Conservation (phyloP, 805 yeast species). For the Kuraishia piskuri region DNA sequence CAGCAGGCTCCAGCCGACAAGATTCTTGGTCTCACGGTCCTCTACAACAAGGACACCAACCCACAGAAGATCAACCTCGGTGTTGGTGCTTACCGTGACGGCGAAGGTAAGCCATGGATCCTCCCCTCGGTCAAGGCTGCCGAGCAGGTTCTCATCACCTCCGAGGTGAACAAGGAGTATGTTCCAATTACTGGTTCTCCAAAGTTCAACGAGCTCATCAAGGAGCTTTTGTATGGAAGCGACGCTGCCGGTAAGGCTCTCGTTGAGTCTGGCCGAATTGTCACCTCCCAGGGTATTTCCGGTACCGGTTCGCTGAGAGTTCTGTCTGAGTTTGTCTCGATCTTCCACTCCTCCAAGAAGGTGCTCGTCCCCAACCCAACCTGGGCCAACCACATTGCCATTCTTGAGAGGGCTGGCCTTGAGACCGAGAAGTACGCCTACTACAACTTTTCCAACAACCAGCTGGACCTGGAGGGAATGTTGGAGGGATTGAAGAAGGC, state of each 20-base stretch:
- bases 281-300: constrained; percentile 81
- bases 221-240: constrained; percentile 63
- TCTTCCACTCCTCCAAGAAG: constrained; percentile 46
- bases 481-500: constrained; percentile 47
- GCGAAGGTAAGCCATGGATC: constrained; percentile 81
- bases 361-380: constrained; percentile 81
- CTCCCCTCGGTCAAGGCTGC: constrained; percentile 69
- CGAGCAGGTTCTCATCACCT: constrained; percentile 37
- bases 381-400: constrained; percentile 90
- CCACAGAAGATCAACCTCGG: constrained; percentile 53
- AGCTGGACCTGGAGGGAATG: constrained; percentile 58
- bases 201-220: constrained; percentile 56
- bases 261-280: constrained; percentile 54
- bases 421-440: constrained; percentile 56
- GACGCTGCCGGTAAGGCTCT: constrained; percentile 48
- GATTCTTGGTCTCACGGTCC: constrained; percentile 71
- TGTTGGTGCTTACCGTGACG: constrained; percentile 92
- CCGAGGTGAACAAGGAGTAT: constrained; percentile 69
- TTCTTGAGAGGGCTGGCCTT: constrained; percentile 68
- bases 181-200: constrained; percentile 79
- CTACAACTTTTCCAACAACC: constrained; percentile 54
- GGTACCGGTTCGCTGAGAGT: constrained; percentile 95
- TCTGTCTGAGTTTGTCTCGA: constrained; percentile 65
- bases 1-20: constrained; percentile 74
- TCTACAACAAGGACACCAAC: constrained; percentile 59